Percentiles rank a stretch among this genome's conserved stretches.
These are phyloP conservation scores for Paxillus rubicundulus DNA, from an alignment of 768 basidiomycete species.

Conservation along the genomic window DNA sequence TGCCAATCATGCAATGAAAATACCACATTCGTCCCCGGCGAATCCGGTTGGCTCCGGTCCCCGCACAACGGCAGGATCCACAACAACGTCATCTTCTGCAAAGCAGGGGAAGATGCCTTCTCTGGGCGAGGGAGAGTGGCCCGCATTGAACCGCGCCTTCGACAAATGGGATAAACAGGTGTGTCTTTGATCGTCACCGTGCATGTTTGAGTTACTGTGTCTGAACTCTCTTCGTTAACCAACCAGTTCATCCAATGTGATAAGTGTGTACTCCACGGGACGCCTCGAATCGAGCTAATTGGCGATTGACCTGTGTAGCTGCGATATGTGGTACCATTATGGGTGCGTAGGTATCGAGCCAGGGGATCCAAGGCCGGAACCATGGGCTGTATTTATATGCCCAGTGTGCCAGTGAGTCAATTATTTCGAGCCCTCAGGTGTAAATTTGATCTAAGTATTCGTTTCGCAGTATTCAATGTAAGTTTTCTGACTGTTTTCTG, in stretches of 20 bases:
- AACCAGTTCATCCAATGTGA: conserved; percentile 36
- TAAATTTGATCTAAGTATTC: neutral
- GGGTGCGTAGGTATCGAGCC: conserved; percentile 45
- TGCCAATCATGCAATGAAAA: neutral
- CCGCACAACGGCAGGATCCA: neutral
- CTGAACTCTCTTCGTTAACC: neutral
- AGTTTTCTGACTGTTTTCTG: neutral
- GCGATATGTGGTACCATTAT: conserved; percentile 49
- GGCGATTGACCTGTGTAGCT: conserved; percentile 25
- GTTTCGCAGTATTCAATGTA: conserved; percentile 12
- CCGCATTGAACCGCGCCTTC: conserved; percentile 7
- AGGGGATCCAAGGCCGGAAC: conserved; percentile 37
- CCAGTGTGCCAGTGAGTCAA: conserved; percentile 39
- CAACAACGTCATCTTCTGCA: neutral
- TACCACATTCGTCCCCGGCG: neutral
- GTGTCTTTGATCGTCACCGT: neutral
- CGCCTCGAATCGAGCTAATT: neutral
- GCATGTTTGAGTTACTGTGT: neutral
- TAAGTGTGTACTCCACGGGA: conserved; percentile 19
- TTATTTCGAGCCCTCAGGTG: neutral
- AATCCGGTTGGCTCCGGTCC: neutral
- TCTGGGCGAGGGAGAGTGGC: conserved; percentile 9
- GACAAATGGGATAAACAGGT: conserved; percentile 26
- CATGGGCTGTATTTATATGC: conserved; percentile 36
- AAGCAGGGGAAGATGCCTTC: neutral